Percentiles rank a stretch among this genome's conserved stretches.
phyloP scores from a whole-genome alignment of 805 yeast species.

The Cyberlindnera galapagoensis region DNA sequence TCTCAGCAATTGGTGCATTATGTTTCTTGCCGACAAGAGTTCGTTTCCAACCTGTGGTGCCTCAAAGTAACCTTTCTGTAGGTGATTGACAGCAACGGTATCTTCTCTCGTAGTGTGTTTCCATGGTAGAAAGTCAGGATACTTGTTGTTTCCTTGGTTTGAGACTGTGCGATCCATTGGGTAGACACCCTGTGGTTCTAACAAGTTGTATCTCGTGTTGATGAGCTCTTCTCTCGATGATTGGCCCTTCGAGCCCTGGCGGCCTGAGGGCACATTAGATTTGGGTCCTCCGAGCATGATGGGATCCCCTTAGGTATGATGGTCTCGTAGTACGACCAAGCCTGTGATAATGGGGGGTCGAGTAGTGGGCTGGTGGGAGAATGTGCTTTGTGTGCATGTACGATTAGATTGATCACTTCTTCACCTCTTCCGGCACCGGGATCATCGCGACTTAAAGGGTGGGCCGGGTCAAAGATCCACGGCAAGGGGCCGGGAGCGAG shows the following conservation, averaged over 20 bases:
- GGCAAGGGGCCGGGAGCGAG: too few relatives aligned
- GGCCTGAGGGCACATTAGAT: conserved; percentile 5
- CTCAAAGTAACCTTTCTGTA: conserved; percentile 70
- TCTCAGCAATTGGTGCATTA: conserved; percentile 30
- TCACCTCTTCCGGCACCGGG: too few relatives aligned
- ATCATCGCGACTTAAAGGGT: too few relatives aligned
- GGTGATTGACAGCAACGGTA: conserved; percentile 41
- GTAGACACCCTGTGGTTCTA: conserved; percentile 28
- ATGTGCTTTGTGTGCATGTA: too few relatives aligned
- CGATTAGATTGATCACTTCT: too few relatives aligned
- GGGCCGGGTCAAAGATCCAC: too few relatives aligned
- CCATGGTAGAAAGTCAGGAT: conserved; percentile 77
- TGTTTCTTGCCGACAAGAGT: conserved; percentile 59
- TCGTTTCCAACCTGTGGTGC: conserved; percentile 59
- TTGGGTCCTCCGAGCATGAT: too few relatives aligned
- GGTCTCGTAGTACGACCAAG: too few relatives aligned
- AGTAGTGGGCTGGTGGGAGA: too few relatives aligned
- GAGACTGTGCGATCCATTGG: conserved; percentile 22
- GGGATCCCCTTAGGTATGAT: too few relatives aligned
- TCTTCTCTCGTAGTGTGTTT: conserved; percentile 50
- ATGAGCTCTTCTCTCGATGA: conserved; percentile 22
- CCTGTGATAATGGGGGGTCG: too few relatives aligned
- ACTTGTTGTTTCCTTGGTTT: conserved; percentile 24
- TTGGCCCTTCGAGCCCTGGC: conserved; percentile 8
- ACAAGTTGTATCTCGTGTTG: conserved; percentile 26